Conservation (phyloP, 2,329 filamentous ascomycete genomes). For the Arachnopeziza araneosa region DNA sequence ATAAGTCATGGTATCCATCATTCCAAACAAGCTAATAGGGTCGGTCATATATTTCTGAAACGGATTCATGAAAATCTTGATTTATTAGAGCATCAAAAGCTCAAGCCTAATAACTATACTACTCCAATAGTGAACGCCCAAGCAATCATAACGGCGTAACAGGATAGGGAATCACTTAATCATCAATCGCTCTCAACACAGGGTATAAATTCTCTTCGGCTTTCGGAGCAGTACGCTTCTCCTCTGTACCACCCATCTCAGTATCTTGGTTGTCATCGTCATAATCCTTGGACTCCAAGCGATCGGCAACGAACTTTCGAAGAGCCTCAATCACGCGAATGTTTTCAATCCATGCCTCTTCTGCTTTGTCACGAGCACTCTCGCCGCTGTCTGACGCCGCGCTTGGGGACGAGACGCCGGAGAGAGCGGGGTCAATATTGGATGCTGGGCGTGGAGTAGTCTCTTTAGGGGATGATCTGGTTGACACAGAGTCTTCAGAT, state of each 20-base stretch:
- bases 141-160: not conserved
- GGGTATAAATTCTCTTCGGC: constrained; percentile 21
- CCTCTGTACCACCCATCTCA: constrained; percentile 16
- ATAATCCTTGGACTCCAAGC: constrained; percentile 53
- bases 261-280: constrained; percentile 30
- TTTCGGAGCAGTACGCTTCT: not conserved
- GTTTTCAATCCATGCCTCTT: constrained; percentile 62
- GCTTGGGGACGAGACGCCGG: constrained; percentile 47
- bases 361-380: constrained; percentile 50
- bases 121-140: not conserved
- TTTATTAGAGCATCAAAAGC: not conserved
- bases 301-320: constrained; percentile 50
- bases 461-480: constrained; percentile 25
- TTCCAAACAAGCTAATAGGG: too few species aligned
- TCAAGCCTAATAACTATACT: not conserved
- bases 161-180: constrained; percentile 7
- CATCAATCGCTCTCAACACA: constrained; percentile 19
- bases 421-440: constrained; percentile 31
- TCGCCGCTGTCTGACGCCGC: constrained; percentile 48
- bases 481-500: constrained; percentile 15
- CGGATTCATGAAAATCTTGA: not conserved
- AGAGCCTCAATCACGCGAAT: constrained; percentile 60
- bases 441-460: constrained; percentile 26
- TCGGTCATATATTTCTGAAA: too few species aligned
- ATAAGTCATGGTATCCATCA: too few species aligned